Percentiles rank a stretch among this genome's conserved stretches.
phyloP scores from a whole-genome alignment of 1,139 yeast genomes.

The Nakaseomyces delphensis region DNA sequence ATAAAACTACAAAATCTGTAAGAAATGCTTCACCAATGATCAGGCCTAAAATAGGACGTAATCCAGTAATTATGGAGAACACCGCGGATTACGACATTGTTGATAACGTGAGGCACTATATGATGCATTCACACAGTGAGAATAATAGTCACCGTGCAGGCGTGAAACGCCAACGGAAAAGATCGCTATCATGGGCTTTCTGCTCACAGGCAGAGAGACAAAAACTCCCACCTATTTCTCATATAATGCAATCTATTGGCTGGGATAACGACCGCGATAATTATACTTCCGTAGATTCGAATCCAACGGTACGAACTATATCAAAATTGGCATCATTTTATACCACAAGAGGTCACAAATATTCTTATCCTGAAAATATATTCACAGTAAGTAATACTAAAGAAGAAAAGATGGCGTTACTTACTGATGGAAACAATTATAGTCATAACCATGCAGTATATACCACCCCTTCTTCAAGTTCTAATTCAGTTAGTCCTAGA shows the following conservation, averaged over 20 bases:
- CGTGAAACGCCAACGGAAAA: background rate
- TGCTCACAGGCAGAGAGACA: background rate
- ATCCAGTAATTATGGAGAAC: constrained; percentile 1
- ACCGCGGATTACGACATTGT: background rate
- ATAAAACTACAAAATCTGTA: background rate
- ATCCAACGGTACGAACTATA: constrained; percentile 20
- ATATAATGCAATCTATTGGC: background rate
- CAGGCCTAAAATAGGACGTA: background rate
- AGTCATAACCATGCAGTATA: background rate
- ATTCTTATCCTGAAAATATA: constrained; percentile 20
- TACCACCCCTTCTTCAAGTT: background rate
- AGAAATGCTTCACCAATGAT: background rate
- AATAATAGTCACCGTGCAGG: background rate
- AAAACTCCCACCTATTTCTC: constrained; percentile 4
- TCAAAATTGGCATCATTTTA: constrained; percentile 23
- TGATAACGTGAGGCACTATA: background rate
- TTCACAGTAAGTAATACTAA: background rate
- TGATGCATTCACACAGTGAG: background rate
- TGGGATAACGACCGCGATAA: background rate
- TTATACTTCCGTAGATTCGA: background rate
- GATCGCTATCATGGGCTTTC: constrained; percentile 1
- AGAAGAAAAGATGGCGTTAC: background rate
- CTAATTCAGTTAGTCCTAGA: background rate
- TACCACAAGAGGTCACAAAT: constrained; percentile 22
- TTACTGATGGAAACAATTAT: background rate